These are phyloP conservation scores for Hericium erinaceus DNA, from an alignment of 768 basidiomycete species.

Conservation along the genomic window DNA sequence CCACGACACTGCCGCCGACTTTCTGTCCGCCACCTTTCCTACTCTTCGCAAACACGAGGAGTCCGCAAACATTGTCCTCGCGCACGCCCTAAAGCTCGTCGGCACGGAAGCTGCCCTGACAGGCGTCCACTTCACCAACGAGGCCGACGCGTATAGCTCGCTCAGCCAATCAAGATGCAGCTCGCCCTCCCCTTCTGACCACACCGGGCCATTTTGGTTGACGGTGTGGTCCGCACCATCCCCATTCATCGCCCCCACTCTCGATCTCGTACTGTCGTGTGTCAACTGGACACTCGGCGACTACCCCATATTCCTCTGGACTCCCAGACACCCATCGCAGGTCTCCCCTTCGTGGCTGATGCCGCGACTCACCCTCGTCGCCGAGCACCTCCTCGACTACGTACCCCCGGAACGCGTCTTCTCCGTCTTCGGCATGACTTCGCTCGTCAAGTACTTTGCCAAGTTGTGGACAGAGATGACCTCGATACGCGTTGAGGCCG, in stretches of 20 bases:
- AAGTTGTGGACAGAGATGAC: slow-evolving; percentile 35
- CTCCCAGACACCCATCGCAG: slow-evolving; percentile 21
- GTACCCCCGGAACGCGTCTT: slow-evolving; percentile 38
- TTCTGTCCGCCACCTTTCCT: slow-evolving; percentile 32
- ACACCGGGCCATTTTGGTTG: slow-evolving; percentile 34
- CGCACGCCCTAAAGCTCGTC: slow-evolving; percentile 37
- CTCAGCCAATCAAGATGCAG: slow-evolving; percentile 14
- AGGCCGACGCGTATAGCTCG: slow-evolving; percentile 23
- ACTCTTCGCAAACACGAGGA: slow-evolving; percentile 35
- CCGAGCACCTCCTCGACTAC: slow-evolving; percentile 27
- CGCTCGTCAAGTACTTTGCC: slow-evolving; percentile 34
- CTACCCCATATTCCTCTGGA: slow-evolving; percentile 47
- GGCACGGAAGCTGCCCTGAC: slow-evolving; percentile 29
- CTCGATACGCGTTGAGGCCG: slow-evolving; percentile 25
- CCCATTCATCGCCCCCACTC: slow-evolving; percentile 18
- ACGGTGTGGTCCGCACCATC: slow-evolving; percentile 34
- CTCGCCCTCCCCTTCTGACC: slow-evolving; percentile 12
- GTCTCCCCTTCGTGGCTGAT: slow-evolving; percentile 24
- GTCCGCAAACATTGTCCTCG: slow-evolving; percentile 44
- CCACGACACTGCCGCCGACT: slow-evolving; percentile 31
- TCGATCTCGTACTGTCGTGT: slow-evolving; percentile 41
- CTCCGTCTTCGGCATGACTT: slow-evolving; percentile 38
- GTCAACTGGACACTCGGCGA: slow-evolving; percentile 33
- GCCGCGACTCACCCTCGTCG: slow-evolving; percentile 28
- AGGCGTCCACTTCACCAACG: slow-evolving; percentile 26